Percentiles rank a stretch among this genome's conserved stretches.
phyloP scores from a whole-genome alignment of 202 grass and related monocot species.

The Panicum virgatum region DNA sequence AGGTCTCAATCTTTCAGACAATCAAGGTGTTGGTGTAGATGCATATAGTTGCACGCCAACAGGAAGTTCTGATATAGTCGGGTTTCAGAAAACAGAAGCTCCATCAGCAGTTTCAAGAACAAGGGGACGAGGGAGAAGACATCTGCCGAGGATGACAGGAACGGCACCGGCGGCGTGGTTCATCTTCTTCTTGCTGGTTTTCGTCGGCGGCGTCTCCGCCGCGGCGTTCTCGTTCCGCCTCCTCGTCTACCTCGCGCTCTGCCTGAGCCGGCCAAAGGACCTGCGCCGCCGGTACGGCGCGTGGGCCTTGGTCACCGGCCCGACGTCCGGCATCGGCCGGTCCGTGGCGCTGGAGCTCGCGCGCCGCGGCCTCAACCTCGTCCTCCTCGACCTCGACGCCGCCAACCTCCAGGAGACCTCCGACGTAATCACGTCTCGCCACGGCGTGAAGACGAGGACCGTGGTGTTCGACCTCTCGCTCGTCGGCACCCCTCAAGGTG shows the following conservation, averaged over 20 bases:
- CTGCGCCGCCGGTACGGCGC: constrained; percentile 48
- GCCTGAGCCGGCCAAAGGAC: constrained; percentile 36
- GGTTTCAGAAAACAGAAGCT: not conserved
- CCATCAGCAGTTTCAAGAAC: not conserved
- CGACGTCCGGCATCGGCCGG: constrained; percentile 57
- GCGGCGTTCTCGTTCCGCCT: not conserved
- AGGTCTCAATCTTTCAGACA: no score
- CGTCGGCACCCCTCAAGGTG: no score
- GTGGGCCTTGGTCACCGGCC: constrained; percentile 62
- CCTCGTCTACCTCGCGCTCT: not conserved
- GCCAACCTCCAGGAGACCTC: no score
- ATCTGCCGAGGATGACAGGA: not conserved
- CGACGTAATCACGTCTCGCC: no score
- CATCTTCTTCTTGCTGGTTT: not conserved
- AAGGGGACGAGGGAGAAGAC: not conserved
- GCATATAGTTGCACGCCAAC: no score
- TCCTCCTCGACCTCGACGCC: no score
- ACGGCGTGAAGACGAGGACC: no score
- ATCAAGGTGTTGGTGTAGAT: no score
- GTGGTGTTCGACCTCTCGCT: no score
- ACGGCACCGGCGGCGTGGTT: not conserved
- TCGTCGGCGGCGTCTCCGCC: not conserved
- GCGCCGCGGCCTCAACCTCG: no score
- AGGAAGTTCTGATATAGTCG: no score
- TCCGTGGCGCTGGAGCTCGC: constrained; percentile 43